Conservation (phyloP, 306 rosid genomes). For the Ormosia semicastrata region DNA sequence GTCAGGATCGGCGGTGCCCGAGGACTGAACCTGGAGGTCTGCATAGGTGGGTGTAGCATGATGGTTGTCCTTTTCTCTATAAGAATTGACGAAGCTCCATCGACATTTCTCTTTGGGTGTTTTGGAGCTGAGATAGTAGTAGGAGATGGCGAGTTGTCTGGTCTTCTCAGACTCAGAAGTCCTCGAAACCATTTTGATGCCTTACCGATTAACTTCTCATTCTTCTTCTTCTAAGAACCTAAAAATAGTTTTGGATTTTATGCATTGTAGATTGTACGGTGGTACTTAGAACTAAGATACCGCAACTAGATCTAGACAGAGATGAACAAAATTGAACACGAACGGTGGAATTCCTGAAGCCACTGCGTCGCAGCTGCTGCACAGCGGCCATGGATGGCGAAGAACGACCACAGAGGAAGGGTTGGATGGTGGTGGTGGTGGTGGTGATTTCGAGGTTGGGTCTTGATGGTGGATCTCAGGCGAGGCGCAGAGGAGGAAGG, state of each 20-base stretch:
- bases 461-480: no score
- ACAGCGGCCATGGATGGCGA: no score
- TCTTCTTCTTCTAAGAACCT: background rate
- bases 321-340: no score
- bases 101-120: conserved; percentile 54
- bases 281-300: background rate
- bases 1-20: conserved; percentile 3
- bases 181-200: conserved; percentile 79
- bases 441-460: no score
- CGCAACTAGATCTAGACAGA: no score
- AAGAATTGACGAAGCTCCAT: conserved; percentile 73
- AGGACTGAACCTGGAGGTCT: background rate
- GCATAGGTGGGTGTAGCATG: background rate
- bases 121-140: conserved; percentile 10
- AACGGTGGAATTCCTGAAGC: no score
- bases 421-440: no score
- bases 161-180: conserved; percentile 48
- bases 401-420: no score
- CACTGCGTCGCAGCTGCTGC: no score
- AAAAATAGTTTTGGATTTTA: background rate
- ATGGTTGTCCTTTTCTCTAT: conserved; percentile 39
- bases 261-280: conserved; percentile 19
- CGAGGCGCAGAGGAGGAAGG: no score
- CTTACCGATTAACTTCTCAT: conserved; percentile 86
- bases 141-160: conserved; percentile 11